phyloP scores from a whole-genome alignment of 208 protist species.

The Naegleria lovaniensis region DNA sequence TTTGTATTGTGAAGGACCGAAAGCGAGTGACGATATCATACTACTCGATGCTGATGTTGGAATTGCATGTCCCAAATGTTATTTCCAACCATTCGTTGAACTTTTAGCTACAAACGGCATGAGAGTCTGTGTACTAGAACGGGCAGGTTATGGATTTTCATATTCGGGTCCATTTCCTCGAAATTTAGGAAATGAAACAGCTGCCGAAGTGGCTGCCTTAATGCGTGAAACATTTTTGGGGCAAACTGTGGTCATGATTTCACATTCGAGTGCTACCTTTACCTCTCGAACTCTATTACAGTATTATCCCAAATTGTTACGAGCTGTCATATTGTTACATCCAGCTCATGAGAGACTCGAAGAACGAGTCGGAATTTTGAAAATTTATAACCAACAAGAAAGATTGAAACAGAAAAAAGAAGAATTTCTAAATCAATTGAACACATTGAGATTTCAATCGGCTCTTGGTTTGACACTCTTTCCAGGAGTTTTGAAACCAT shows the following conservation, averaged over 20 bases:
- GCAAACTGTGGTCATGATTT: background rate
- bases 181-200: background rate
- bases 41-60: background rate
- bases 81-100: background rate
- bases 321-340: background rate
- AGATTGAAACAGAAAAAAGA: no score
- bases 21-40: background rate
- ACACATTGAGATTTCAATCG: no score
- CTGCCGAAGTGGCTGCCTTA: background rate
- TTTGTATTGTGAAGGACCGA: background rate
- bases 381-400: no score
- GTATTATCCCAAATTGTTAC: background rate
- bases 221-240: background rate
- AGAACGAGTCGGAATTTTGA: background rate
- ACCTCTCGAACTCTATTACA: background rate
- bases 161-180: background rate
- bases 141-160: background rate
- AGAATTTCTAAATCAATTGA: no score
- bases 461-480: background rate
- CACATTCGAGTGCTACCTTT: background rate
- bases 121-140: background rate
- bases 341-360: background rate
- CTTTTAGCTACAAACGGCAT: background rate
- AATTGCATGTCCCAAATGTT: background rate
- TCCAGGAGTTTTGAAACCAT: no score